phyloP scores from a whole-genome alignment of 495 filamentous ascomycete species.

The Penicillium verhagenii region DNA sequence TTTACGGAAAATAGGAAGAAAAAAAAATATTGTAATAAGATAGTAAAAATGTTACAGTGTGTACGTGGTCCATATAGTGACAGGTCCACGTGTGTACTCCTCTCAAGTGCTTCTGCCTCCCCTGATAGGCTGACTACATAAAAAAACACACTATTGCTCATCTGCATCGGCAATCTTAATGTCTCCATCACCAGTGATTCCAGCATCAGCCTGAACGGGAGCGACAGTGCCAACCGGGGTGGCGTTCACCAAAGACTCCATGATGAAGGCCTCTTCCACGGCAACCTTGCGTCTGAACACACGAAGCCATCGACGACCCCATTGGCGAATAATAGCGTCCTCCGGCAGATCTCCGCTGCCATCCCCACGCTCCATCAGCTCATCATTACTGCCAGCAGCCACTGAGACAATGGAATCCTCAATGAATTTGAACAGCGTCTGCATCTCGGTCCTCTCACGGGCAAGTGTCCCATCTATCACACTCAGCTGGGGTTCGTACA shows the following conservation, averaged over 20 bases:
- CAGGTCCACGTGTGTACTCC: background rate
- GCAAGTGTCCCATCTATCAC: conserved; percentile 63
- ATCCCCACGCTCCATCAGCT: conserved; percentile 57
- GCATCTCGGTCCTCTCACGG: conserved; percentile 68
- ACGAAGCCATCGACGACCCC: conserved; percentile 82
- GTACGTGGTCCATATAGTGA: background rate
- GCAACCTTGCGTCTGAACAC: conserved; percentile 79
- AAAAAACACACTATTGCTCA: conserved; percentile 13
- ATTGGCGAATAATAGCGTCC: conserved; percentile 68
- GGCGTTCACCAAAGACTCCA: conserved; percentile 39
- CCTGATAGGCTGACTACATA: no score
- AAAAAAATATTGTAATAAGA: conserved; percentile 1
- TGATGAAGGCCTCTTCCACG: conserved; percentile 72
- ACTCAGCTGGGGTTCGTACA: conserved; percentile 60
- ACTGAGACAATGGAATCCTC: conserved; percentile 76
- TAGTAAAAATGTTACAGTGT: background rate
- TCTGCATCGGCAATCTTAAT: conserved; percentile 34
- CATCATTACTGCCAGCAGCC: conserved; percentile 70
- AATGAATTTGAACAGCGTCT: conserved; percentile 73
- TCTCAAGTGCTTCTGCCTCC: background rate
- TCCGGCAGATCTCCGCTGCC: conserved; percentile 41
- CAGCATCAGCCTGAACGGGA: conserved; percentile 5
- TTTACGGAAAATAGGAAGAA: conserved; percentile 3
- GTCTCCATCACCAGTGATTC: conserved; percentile 24
- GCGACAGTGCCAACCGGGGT: conserved; percentile 38